Conservation (phyloP, 73 alveolate genomes). For the Effrenium voratum region DNA sequence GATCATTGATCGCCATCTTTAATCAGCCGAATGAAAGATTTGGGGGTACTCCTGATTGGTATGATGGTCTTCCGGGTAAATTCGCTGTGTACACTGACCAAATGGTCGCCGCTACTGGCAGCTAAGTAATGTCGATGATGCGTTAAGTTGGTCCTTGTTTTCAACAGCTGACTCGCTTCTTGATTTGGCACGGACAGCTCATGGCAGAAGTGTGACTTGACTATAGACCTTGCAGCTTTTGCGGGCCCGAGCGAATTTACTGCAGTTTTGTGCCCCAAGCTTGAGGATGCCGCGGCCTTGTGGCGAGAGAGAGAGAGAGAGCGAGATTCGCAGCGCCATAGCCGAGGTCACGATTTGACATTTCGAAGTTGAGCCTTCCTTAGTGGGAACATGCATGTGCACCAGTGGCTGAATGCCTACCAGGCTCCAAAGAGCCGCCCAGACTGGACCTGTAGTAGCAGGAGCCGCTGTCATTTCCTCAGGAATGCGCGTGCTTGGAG, state of each 20-base stretch:
- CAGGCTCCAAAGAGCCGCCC: slow-evolving; percentile 68
- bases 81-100: too few relatives aligned
- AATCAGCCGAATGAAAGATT: too few relatives aligned
- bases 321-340: neutral
- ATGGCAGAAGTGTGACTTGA: neutral
- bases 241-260: slow-evolving; percentile 8
- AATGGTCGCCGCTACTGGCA: too few relatives aligned
- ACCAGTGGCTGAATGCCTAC: neutral
- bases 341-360: slow-evolving; percentile 29
- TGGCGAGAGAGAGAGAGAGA: neutral
- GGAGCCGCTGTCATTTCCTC: slow-evolving; percentile 15
- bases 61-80: too few relatives aligned
- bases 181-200: neutral
- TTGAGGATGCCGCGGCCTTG: neutral
- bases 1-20: too few relatives aligned
- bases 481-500: neutral
- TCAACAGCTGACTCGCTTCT: too few relatives aligned
- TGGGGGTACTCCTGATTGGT: too few relatives aligned
- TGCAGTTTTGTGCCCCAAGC: slow-evolving; percentile 37
- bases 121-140: too few relatives aligned
- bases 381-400: neutral
- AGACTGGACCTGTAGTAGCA: slow-evolving; percentile 55
- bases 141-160: too few relatives aligned
- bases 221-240: neutral
- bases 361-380: neutral